Evolutionary conservation across 257 asterid genomes (phyloP).

Genomic region (Marsdenia floribunda): DNA sequence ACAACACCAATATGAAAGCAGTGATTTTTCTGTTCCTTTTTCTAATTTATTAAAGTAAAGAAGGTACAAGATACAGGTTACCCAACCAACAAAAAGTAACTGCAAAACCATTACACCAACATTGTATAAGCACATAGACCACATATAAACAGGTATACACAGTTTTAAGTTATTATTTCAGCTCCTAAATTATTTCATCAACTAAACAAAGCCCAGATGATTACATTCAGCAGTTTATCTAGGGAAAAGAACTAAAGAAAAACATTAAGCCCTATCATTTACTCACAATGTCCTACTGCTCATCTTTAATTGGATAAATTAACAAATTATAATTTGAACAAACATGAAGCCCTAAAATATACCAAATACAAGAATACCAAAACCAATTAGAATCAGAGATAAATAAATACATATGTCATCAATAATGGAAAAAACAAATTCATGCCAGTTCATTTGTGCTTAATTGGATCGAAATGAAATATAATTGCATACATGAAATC

Average conservation of each 20-base stretch:
- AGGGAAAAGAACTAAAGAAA: background rate
- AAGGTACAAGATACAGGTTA: background rate
- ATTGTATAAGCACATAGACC: background rate
- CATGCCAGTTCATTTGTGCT: background rate
- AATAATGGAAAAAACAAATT: background rate
- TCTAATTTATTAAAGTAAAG: background rate
- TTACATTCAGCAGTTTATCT: background rate
- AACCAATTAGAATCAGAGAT: background rate
- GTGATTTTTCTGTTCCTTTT: background rate
- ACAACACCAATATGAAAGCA: background rate
- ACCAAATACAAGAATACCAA: background rate
- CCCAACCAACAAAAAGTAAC: background rate
- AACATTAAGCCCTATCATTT: background rate
- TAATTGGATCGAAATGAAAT: background rate
- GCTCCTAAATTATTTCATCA: background rate
- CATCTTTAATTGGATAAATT: background rate
- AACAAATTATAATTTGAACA: background rate
- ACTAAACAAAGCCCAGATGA: background rate
- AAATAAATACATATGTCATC: background rate
- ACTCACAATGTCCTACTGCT: background rate
- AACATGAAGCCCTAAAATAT: background rate
- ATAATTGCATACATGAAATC: background rate
- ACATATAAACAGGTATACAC: background rate
- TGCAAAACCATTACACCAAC: background rate
- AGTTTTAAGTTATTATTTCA: background rate